Base-by-base conservation (phyloP, 805 yeast species). In the Torulaspora gathmanii region DNA sequence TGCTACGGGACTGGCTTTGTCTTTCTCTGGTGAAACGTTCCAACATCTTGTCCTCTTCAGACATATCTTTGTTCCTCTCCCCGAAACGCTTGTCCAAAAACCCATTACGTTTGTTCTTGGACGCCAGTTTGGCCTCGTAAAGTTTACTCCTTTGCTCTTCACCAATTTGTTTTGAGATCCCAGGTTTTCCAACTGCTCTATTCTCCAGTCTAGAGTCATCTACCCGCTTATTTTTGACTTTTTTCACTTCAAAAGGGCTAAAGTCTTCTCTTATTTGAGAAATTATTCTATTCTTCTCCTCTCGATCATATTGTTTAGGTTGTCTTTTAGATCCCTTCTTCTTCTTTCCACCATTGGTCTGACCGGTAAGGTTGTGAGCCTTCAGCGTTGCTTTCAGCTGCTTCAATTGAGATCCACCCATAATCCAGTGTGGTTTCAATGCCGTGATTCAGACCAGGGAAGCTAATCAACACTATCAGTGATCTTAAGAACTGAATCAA, bases 31-130 rank as follows among this genome's bases (percentile, higher is more conserved):
- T 86, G 70, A 88, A 93, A 70, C 99, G 81, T 61, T 85, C 96
- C 68, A 93, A 77, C 96, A 89, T 89, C 65, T 85, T 87, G 55
- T 93, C 96, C 65, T 93, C 98, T 10, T 81, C 81, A n/a, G 83
- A 77, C 71, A 93, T 59, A 38, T 71, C 65, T 6, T 71, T 64
- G 64, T 87, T 83, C 52, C 78, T 77, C 61, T 93, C 99, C 63
- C 99, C 99, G 65, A 93, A 91, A 68, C 96, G 79, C 54, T 89
- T 76, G 70, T 93, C 99, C 2, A 80, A 64, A 11, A 93, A 59
- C 1, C 86, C 87, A 42, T 97, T 96, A 30, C 74, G 79, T 62
- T 77, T 85, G 54, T 86, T 85, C 57, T 81, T 79, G 40, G 72
- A 67, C n/a, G 73, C 64, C 62, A 75, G 77, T 54, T 77, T 81